A percentile compares a stretch with the other conserved stretches of the same genome.
Evolutionary conservation across 176 grass and related monocot species (phyloP).

Genomic region (barley (Hordeum vulgare)): DNA sequence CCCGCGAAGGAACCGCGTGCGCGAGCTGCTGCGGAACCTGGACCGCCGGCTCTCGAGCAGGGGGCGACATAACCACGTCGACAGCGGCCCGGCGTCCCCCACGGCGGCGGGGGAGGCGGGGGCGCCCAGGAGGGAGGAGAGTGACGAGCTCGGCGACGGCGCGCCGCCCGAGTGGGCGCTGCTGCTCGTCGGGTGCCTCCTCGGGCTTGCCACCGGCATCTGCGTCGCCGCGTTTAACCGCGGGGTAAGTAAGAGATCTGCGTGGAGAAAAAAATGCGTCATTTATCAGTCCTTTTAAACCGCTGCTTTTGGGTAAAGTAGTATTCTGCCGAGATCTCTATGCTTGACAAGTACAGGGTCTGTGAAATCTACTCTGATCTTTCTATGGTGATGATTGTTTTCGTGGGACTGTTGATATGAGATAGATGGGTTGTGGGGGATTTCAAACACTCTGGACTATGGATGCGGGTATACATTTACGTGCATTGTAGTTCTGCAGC

Average conservation of each 20-base stretch:
- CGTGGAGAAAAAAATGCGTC: neutral
- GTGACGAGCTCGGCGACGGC: conserved; percentile 69
- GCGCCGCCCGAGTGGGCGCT: conserved; percentile 98
- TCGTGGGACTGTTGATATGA: neutral
- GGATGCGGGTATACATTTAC: neutral
- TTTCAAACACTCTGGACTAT: neutral
- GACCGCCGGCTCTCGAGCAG: conserved; percentile 47
- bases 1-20: conserved; percentile 32
- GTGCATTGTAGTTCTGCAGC: neutral
- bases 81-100: neutral
- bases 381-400: neutral
- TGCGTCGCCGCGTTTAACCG: conserved; percentile 91
- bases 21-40: conserved; percentile 41
- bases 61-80: conserved; percentile 11
- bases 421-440: neutral
- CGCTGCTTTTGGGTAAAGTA: neutral
- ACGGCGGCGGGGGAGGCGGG: neutral
- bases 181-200: conserved; percentile 91
- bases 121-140: conserved; percentile 35
- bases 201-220: conserved; percentile 82
- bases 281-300: neutral
- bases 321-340: neutral
- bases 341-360: neutral
- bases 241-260: conserved; percentile 56
- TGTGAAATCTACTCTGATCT: neutral